Evolutionary conservation across 768 basidiomycete species (phyloP).

Genomic region (Lentinula lateritia): DNA sequence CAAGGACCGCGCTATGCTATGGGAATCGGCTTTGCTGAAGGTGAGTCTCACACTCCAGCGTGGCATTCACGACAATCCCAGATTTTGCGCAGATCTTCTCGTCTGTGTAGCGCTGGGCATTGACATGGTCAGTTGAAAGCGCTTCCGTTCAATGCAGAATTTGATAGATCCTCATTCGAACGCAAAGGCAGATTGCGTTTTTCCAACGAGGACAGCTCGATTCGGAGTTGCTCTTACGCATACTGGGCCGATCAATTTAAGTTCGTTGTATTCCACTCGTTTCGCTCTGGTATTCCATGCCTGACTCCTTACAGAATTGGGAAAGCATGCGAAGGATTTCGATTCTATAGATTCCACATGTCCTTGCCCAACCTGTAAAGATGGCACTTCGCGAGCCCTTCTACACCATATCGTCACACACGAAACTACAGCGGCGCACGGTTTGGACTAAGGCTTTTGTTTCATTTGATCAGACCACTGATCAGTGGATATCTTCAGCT

Average conservation of each 20-base stretch:
- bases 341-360: slow-evolving; percentile 69
- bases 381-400: slow-evolving; percentile 63
- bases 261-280: slow-evolving; percentile 31
- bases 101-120: slow-evolving; percentile 90
- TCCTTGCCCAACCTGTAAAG: slow-evolving; percentile 81
- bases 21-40: slow-evolving; percentile 92
- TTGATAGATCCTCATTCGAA: slow-evolving; percentile 18
- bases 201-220: slow-evolving; percentile 86
- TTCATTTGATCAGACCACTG: slow-evolving; percentile 11
- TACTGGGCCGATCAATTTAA: slow-evolving; percentile 76
- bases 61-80: neutral
- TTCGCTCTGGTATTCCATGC: neutral
- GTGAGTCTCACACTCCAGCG: slow-evolving; percentile 26
- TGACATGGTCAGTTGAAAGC: slow-evolving; percentile 65
- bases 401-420: slow-evolving; percentile 72
- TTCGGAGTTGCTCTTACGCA: slow-evolving; percentile 88
- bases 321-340: slow-evolving; percentile 67
- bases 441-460: slow-evolving; percentile 30
- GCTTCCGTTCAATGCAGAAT: neutral
- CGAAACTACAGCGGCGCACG: slow-evolving; percentile 84
- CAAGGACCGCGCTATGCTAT: slow-evolving; percentile 86
- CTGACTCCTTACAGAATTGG: slow-evolving; percentile 40
- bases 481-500: slow-evolving; percentile 34
- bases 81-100: slow-evolving; percentile 57
- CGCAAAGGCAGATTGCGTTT: slow-evolving; percentile 93